phyloP scores from a whole-genome alignment of 2,329 filamentous ascomycete species.

The Coniochaeta prunicola region DNA sequence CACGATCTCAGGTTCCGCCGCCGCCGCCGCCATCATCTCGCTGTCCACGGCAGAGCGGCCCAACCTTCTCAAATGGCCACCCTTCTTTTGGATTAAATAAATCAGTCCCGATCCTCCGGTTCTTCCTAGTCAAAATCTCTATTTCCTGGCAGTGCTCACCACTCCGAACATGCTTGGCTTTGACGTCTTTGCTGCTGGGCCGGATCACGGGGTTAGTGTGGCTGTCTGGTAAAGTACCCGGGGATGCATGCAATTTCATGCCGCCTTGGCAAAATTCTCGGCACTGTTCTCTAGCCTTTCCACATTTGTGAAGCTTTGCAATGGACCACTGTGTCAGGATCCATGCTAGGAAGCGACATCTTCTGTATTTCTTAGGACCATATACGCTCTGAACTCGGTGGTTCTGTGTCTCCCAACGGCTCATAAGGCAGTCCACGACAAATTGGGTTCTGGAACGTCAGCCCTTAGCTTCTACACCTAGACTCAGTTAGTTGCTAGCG shows the following conservation, averaged over 20 bases:
- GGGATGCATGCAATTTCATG: not conserved
- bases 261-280: not conserved
- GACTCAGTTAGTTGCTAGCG: not conserved
- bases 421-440: not conserved
- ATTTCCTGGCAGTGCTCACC: no score
- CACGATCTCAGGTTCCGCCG: no score
- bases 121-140: no score
- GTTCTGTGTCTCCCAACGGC: not conserved
- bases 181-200: not conserved
- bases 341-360: not conserved
- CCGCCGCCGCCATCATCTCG: no score
- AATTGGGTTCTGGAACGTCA: not conserved
- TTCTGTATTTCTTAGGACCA: not conserved
- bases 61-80: no score
- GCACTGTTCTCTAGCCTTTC: not conserved
- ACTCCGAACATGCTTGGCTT: no score
- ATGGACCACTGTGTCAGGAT: no score
- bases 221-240: not conserved
- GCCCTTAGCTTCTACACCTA: no score
- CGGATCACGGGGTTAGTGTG: not conserved
- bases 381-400: not conserved
- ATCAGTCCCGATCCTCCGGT: no score
- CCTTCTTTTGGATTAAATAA: no score
- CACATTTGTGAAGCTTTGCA: not conserved
- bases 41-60: no score